Conservation (phyloP, 495 filamentous ascomycete genomes). For the Hypoxylon cercidicola region DNA sequence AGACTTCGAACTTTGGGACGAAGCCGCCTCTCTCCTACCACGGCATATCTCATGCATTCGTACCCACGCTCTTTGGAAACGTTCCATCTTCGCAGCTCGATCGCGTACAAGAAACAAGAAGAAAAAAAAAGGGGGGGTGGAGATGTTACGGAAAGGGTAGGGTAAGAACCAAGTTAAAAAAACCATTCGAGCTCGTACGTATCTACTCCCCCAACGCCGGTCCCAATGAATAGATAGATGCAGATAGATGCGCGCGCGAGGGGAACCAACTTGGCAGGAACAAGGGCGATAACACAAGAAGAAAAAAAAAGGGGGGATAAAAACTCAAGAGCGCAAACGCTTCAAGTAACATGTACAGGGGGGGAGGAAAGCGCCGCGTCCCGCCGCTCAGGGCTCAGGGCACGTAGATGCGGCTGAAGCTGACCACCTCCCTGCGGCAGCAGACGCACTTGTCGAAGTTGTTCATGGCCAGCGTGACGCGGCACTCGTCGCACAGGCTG, state of each 20-base stretch:
- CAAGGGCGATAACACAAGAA: background rate
- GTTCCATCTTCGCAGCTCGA: background rate
- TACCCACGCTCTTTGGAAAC: conserved; percentile 3
- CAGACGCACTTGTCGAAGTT: conserved; percentile 97
- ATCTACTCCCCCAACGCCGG: conserved; percentile 1
- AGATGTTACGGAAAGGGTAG: background rate
- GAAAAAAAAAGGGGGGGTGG: background rate
- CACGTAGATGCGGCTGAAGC: conserved; percentile 90
- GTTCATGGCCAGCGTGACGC: conserved; percentile 93
- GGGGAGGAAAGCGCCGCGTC: background rate
- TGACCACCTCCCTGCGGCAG: conserved; percentile 84
- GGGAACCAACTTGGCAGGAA: no score
- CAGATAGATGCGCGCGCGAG: background rate
- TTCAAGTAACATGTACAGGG: background rate
- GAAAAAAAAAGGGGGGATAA: background rate
- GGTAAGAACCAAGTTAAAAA: background rate
- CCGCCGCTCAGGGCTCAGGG: conserved; percentile 67
- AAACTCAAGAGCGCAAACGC: background rate
- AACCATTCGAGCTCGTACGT: background rate
- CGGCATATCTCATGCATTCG: conserved; percentile 1
- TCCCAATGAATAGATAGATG: conserved; percentile 15
- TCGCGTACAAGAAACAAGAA: no score
- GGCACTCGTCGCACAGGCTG: conserved; percentile 92
- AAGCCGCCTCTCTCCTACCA: no score
- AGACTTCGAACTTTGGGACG: no score